These are phyloP conservation scores for Erigeron philadelphicus DNA, from an alignment of 140 eudicot genomes.

Conservation along the genomic window DNA sequence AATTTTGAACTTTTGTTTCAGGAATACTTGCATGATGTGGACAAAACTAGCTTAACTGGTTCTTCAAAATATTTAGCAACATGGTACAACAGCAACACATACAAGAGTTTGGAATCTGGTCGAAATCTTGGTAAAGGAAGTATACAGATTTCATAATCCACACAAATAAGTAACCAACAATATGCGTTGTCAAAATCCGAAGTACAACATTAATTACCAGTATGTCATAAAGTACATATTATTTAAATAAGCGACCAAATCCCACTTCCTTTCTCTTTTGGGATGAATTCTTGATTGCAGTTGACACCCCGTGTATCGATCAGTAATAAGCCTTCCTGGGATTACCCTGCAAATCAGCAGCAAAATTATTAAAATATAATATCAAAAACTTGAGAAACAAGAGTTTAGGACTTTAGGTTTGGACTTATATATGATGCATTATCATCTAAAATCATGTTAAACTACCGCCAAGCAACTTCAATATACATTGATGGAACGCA, in stretches of 20 bases:
- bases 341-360: constrained; percentile 43
- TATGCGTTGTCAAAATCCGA: constrained; percentile 18
- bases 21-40: no score
- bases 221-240: constrained; percentile 17
- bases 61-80: neutral
- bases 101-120: neutral
- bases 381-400: neutral
- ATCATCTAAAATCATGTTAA: no score
- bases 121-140: neutral
- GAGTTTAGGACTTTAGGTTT: neutral
- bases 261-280: constrained; percentile 16
- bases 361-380: constrained; percentile 1
- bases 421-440: no score
- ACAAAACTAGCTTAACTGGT: neutral
- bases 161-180: constrained; percentile 1
- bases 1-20: no score
- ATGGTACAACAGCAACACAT: neutral
- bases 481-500: no score
- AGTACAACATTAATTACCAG: constrained; percentile 6
- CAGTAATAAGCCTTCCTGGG: constrained; percentile 75
- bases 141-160: constrained; percentile 6
- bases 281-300: constrained; percentile 7
- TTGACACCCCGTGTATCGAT: constrained; percentile 10
- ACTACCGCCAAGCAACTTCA: neutral
- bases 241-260: constrained; percentile 5